Percentiles rank a stretch among this genome's conserved stretches.
phyloP scores from a whole-genome alignment of 2,329 filamentous ascomycete species.

The Coniochaeta ligniaria region DNA sequence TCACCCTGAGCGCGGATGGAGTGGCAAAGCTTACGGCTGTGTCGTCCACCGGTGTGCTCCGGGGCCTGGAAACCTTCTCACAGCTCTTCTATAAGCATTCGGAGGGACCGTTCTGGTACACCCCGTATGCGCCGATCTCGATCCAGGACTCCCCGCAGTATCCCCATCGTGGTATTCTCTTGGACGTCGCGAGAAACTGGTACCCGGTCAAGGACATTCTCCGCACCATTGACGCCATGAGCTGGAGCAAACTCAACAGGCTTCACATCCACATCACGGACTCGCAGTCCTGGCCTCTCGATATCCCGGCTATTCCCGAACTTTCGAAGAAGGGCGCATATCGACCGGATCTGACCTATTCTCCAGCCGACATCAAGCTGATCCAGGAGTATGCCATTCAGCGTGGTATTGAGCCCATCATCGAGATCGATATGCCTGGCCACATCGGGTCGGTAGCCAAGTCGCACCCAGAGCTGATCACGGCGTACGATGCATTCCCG shows the following conservation, averaged over 20 bases:
- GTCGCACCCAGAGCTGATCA: constrained; percentile 64
- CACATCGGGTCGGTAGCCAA: constrained; percentile 64
- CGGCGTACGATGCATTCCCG: constrained; percentile 51
- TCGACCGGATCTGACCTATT: constrained; percentile 58
- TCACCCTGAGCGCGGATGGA: constrained; percentile 53
- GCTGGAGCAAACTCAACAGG: constrained; percentile 77
- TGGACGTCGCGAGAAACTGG: constrained; percentile 71
- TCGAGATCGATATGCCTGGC: constrained; percentile 77
- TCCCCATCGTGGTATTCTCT: constrained; percentile 68
- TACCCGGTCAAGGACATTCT: constrained; percentile 61
- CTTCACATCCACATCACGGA: constrained; percentile 79
- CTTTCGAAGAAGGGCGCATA: constrained; percentile 71
- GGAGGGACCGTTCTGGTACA: constrained; percentile 53
- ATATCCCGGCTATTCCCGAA: constrained; percentile 67
- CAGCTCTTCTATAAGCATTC: constrained; percentile 76
- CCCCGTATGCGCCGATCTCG: constrained; percentile 58
- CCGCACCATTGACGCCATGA: constrained; percentile 67
- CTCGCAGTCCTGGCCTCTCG: constrained; percentile 78
- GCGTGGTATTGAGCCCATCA: constrained; percentile 62
- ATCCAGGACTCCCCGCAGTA: constrained; percentile 72
- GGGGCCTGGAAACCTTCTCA: constrained; percentile 67
- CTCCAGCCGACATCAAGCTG: constrained; percentile 51
- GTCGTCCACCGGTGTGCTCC: constrained; percentile 62
- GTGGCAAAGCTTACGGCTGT: constrained; percentile 55
- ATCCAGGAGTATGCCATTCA: constrained; percentile 66